These are phyloP conservation scores for Kodamaea ohmeri DNA, from an alignment of 1,139 yeast species.

Conservation along the genomic window DNA sequence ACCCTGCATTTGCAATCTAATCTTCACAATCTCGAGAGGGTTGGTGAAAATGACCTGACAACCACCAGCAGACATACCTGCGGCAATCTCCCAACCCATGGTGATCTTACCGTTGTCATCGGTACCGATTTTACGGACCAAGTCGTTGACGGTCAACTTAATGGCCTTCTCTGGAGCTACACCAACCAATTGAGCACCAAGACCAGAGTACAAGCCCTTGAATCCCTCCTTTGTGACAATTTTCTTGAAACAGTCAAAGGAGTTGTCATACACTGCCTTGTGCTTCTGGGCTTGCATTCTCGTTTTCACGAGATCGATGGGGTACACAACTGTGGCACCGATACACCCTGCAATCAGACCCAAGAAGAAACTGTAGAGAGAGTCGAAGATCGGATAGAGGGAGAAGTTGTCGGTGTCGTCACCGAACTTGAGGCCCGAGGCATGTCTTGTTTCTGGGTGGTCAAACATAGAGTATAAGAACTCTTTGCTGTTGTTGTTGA, in stretches of 20 bases:
- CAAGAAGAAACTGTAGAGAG: slow-evolving; percentile 80
- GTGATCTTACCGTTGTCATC: slow-evolving; percentile 54
- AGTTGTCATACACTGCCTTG: slow-evolving; percentile 69
- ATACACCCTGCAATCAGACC: slow-evolving; percentile 97
- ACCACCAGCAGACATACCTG: slow-evolving; percentile 95
- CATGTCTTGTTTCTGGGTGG: slow-evolving; percentile 30
- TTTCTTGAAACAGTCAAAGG: slow-evolving; percentile 81
- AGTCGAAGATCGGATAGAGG: slow-evolving; percentile 67
- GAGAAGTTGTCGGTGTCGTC: slow-evolving; percentile 40
- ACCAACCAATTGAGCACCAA: slow-evolving; percentile 92
- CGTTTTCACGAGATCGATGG: slow-evolving; percentile 93
- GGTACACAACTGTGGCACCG: slow-evolving; percentile 98
- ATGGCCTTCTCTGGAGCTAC: slow-evolving; percentile 99
- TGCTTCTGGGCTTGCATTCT: slow-evolving; percentile 96
- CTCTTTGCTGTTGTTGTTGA: slow-evolving; percentile 31
- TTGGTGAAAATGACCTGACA: slow-evolving; percentile 96
- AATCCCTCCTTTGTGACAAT: slow-evolving; percentile 77
- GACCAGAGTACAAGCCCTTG: slow-evolving; percentile 87
- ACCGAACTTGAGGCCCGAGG: slow-evolving; percentile 29
- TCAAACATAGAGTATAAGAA: slow-evolving; percentile 41
- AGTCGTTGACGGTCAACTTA: slow-evolving; percentile 90
- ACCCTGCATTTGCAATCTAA: slow-evolving; percentile 93
- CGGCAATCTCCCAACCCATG: slow-evolving; percentile 69
- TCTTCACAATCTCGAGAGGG: slow-evolving; percentile 94
- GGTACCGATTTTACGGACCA: slow-evolving; percentile 73